Evolutionary conservation across 371 early-diverging fungal genomes (phyloP).

Genomic region (Lichtheimia ornata): DNA sequence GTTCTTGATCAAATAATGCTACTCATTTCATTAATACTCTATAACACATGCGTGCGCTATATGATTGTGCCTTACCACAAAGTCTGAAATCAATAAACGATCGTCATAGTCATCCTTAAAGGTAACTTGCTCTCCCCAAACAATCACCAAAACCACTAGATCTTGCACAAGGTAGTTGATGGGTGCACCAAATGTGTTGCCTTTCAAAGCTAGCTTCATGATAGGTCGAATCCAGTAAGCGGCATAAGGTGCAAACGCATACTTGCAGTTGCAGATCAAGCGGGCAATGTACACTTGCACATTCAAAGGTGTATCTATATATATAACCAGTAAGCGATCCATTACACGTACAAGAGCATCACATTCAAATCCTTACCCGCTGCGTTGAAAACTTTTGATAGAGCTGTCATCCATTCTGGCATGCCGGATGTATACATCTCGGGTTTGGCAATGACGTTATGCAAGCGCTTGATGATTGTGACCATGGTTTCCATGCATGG

Average conservation of each 20-base stretch:
- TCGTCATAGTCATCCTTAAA: constrained; percentile 35
- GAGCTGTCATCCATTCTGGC: constrained; percentile 71
- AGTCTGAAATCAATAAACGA: constrained; percentile 32
- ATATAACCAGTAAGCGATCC: background rate
- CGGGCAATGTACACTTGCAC: constrained; percentile 62
- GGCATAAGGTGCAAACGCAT: constrained; percentile 63
- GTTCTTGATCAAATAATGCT: constrained; percentile 49
- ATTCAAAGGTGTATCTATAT: constrained; percentile 46
- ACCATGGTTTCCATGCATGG: constrained; percentile 61
- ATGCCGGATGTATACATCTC: constrained; percentile 29
- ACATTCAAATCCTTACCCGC: constrained; percentile 18
- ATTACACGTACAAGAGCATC: background rate
- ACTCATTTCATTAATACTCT: no score
- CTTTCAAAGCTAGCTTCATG: constrained; percentile 54
- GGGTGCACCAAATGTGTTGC: constrained; percentile 58
- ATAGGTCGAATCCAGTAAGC: constrained; percentile 61
- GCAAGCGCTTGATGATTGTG: constrained; percentile 52
- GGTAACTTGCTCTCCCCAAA: constrained; percentile 53
- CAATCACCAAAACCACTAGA: constrained; percentile 54
- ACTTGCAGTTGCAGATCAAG: constrained; percentile 59
- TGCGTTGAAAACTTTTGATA: constrained; percentile 29
- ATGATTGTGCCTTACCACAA: constrained; percentile 31
- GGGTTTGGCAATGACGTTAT: constrained; percentile 38
- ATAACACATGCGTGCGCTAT: no score
- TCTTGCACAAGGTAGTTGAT: constrained; percentile 75